These are phyloP conservation scores for Dysphania ambrosioides DNA, from an alignment of 148 eudicot genomes.

Conservation along the genomic window DNA sequence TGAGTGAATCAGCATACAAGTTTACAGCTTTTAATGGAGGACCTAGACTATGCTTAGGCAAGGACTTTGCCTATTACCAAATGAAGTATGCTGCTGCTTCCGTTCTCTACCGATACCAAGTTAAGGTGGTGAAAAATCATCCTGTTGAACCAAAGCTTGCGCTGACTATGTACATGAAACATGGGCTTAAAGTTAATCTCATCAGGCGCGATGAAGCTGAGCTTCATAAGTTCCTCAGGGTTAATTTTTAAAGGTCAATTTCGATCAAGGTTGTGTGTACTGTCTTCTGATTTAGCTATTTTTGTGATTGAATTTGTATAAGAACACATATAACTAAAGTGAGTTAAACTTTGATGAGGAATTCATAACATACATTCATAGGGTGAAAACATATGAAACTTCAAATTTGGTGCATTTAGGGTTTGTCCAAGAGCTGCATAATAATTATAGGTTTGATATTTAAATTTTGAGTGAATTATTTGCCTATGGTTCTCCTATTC, in stretches of 20 bases:
- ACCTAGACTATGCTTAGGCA: constrained; percentile 89
- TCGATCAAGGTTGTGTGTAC: constrained; percentile 1
- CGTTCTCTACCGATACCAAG: constrained; percentile 59
- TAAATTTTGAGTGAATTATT: constrained; percentile 10
- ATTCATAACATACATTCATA: constrained; percentile 9
- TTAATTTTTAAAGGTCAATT: constrained; percentile 13
- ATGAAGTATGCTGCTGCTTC: constrained; percentile 94
- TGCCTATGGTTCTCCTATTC: not conserved
- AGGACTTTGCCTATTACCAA: constrained; percentile 93
- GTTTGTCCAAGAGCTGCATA: constrained; percentile 9
- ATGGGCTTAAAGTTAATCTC: constrained; percentile 77
- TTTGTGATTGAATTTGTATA: constrained; percentile 20
- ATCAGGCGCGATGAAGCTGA: constrained; percentile 42
- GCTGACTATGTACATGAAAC: constrained; percentile 90
- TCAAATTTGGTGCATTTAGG: constrained; percentile 4
- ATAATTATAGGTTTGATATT: constrained; percentile 15
- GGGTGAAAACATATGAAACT: not conserved
- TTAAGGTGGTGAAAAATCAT: constrained; percentile 56
- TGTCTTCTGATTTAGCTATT: constrained; percentile 18
- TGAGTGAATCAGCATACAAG: constrained; percentile 93
- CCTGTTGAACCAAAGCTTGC: constrained; percentile 82
- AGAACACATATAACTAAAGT: constrained; percentile 6
- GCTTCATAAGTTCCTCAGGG: constrained; percentile 30
- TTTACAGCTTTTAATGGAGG: constrained; percentile 97
- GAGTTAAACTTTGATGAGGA: not conserved